Conservation (phyloP, 2,329 filamentous ascomycete species). For the Claviceps monticola region DNA sequence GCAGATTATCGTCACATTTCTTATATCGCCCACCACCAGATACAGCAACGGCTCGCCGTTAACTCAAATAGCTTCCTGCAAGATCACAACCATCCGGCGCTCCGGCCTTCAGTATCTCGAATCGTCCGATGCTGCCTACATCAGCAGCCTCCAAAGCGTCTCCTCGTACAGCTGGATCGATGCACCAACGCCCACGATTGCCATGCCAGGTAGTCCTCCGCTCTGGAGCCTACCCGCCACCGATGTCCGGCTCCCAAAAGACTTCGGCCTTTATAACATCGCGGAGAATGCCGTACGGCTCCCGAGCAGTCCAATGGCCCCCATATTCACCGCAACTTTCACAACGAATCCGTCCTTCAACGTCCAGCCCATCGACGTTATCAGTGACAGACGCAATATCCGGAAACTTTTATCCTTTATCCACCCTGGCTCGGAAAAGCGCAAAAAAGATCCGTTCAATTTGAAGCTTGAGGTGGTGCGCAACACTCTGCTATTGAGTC, state of each 20-base stretch:
- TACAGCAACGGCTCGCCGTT: too few relatives aligned
- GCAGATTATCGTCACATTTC: too few relatives aligned
- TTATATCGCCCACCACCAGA: too few relatives aligned
- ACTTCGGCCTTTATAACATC: slow-evolving; percentile 27
- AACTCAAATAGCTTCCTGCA: too few relatives aligned
- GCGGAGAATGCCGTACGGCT: slow-evolving; percentile 31
- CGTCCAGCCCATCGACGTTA: slow-evolving; percentile 23
- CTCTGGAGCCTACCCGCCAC: slow-evolving; percentile 21
- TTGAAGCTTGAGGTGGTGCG: slow-evolving; percentile 25
- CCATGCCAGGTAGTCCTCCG: slow-evolving; percentile 25
- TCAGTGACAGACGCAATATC: slow-evolving; percentile 33
- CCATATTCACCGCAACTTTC: slow-evolving; percentile 30
- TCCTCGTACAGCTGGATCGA: slow-evolving; percentile 39
- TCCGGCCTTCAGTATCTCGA: background rate
- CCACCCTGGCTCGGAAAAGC: slow-evolving; percentile 12
- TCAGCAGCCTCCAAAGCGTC: slow-evolving; percentile 24
- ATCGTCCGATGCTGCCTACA: slow-evolving; percentile 8
- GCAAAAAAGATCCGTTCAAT: slow-evolving; percentile 20
- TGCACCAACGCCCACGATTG: slow-evolving; percentile 25
- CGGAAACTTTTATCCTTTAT: slow-evolving; percentile 33
- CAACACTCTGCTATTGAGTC: slow-evolving; percentile 25
- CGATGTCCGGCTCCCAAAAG: slow-evolving; percentile 16
- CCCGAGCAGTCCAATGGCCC: slow-evolving; percentile 29
- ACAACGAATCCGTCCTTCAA: slow-evolving; percentile 24
- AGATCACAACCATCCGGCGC: background rate